Evolutionary conservation across 305 asterid genomes (phyloP).

Genomic region (Andrographis paniculata): DNA sequence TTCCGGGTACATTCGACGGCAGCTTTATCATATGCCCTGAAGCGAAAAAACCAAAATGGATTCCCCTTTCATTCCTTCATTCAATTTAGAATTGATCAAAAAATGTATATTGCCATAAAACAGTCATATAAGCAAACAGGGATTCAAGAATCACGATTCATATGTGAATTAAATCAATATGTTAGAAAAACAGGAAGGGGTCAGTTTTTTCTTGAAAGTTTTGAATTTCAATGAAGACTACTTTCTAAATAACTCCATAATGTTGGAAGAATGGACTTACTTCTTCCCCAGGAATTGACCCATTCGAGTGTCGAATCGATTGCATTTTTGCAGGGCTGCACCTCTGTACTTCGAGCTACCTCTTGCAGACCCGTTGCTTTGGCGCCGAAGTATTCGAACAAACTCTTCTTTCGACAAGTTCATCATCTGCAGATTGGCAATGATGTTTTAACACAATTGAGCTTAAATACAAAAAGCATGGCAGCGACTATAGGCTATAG

Average conservation of each 20-base stretch:
- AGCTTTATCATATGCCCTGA: constrained; percentile 79
- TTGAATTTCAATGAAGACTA: background rate
- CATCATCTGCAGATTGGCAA: constrained; percentile 39
- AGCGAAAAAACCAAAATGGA: constrained; percentile 24
- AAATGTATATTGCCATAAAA: background rate
- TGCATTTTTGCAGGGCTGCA: constrained; percentile 67
- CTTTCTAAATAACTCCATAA: constrained; percentile 11
- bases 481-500: background rate
- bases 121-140: too few relatives aligned
- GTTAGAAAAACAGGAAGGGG: background rate
- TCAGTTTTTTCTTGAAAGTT: background rate
- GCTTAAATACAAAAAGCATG: constrained; percentile 2
- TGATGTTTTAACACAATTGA: background rate
- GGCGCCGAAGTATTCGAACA: constrained; percentile 77
- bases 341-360: constrained; percentile 90
- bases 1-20: constrained; percentile 53
- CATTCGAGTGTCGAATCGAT: constrained; percentile 83
- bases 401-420: constrained; percentile 75
- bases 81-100: constrained; percentile 21
- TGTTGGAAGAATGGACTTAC: constrained; percentile 28
- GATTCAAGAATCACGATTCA: too few relatives aligned
- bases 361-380: constrained; percentile 73
- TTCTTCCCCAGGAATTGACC: constrained; percentile 77
- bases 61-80: constrained; percentile 13
- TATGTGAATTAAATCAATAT: too few relatives aligned